Evolutionary conservation across 2,329 filamentous ascomycete genomes (phyloP), one percentile per base, ranked within the genome.

Genomic region (Exophiala viscosa): DNA sequence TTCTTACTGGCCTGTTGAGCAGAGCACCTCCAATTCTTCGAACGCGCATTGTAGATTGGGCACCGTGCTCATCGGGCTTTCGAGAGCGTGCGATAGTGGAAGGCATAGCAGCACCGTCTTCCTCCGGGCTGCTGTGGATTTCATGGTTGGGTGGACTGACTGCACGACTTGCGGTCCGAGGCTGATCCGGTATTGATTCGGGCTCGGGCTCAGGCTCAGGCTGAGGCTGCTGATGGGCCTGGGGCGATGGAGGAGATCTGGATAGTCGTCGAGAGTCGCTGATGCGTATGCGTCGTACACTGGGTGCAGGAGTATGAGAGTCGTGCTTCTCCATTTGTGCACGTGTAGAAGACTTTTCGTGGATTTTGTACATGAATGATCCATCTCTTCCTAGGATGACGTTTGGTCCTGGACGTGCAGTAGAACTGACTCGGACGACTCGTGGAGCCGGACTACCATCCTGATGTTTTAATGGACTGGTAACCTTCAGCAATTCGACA

Each of bases 1-100:
- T 79, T 49, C 89, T 81, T 15, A 89, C 87, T 23, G 89, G 89
- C 1, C 87, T 88, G 61, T 87, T 90, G 17, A 93, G 74, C 60
- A 92, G 91, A 54, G 83, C 86, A 1, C 88, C 89, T 13, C 85
- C 86, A 11, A 89, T 81, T 55, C 88, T 78, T 70, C 91, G 92
- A 53, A 91, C 76, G 4, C 89, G 81, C 76, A 90, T 82, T 0
- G 88, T 90, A 62, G 85, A 85, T 55, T 88, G 87, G 1, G 83
- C 73, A 11, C 81, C 84, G 32, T 73, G 71, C 32, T 87, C 84
- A 18, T 90, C 86, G 2, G 82, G 82, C 45, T 77, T 75, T 6
- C 71, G 69, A 33, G 68, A 61, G 15, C 71, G 66, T 28, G 69
- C 56, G 6, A 70, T 67, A 10, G 71, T 74, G 11, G 69, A 65